Base-by-base conservation (phyloP, 1,284 basidiomycete genomes). In the Sutorius eximius region DNA sequence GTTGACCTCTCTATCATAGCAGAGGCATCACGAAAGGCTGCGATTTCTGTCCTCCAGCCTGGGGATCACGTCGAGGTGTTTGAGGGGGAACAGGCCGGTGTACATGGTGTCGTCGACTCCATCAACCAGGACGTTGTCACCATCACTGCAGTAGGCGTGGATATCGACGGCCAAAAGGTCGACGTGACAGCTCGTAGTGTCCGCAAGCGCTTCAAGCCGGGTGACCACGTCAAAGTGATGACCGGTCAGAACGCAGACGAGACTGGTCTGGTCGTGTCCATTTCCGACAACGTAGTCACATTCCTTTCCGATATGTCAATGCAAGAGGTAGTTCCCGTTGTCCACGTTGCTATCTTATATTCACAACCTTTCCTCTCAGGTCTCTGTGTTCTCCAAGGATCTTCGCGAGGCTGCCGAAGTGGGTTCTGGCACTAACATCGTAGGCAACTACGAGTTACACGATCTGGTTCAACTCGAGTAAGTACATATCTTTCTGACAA, bases 151-250 rank as follows among this genome's bases (percentile, higher is more conserved):
- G 77, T 89, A 24, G 89, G 93, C 32, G 80, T 91, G 27, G 93
- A 96, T 58, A 81, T 93, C 49, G 89, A 91, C 55, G 89, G 87
- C 2, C 89, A 92, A 69, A 87, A 86, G 65, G 82, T 94, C 51
- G 94, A 98, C 60, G 83, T 99, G 6, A 90, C 91, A 0, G 91
- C 93, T 1, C 79, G 90, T 52, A 91, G 91, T 67, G 93, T 98
- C 3, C 82, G 95, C 61, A 99, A 99, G 75, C 82, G 89, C 45
- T 99, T 99, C 79, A 94, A 93, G 71, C 83, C 94, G 49, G 97
- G 96, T 71, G 96, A 99, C 73, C 97, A 99, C 68, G 93, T 99
- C 76, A 98, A 98, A 77, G 96, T 99, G 55, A 94, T 98, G 85
- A 82, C 87, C 8, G 96, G 96, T 24, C 89, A 95, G 74, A 98